Evolutionary conservation across 2,329 filamentous ascomycete species (phyloP).

Genomic region (Sclerotinia glacialis): DNA sequence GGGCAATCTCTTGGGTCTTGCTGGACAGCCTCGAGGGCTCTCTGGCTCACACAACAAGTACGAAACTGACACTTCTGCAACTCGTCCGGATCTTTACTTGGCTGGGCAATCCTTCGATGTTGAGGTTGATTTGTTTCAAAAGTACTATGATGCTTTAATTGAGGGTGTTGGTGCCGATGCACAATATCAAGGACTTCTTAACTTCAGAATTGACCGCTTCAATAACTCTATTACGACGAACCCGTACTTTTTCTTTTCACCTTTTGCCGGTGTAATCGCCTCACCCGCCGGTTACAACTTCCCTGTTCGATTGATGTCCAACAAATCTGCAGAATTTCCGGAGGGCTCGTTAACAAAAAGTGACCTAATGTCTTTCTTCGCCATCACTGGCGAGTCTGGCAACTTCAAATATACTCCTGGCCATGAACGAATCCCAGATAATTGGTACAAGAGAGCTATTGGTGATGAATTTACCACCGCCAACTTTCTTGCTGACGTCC

Average conservation of each 20-base stretch:
- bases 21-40: conserved; percentile 46
- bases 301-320: conserved; percentile 33
- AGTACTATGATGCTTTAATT: conserved; percentile 15
- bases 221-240: conserved; percentile 39
- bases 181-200: conserved; percentile 11
- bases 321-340: conserved; percentile 32
- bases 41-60: conserved; percentile 51
- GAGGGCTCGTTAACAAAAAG: conserved; percentile 42
- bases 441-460: conserved; percentile 17
- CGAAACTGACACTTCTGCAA: conserved; percentile 51
- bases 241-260: conserved; percentile 53
- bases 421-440: conserved; percentile 18
- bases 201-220: conserved; percentile 9
- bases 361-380: conserved; percentile 38
- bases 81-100: conserved; percentile 47
- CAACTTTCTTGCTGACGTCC: conserved; percentile 43
- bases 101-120: conserved; percentile 7
- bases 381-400: conserved; percentile 28
- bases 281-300: conserved; percentile 32
- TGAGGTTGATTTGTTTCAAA: conserved; percentile 10
- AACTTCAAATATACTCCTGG: conserved; percentile 22
- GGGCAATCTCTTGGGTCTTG: conserved; percentile 25
- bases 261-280: conserved; percentile 29
- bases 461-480: conserved; percentile 42
- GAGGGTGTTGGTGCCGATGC: conserved; percentile 8